These are phyloP conservation scores for Eucalyptus erythrocorys DNA, from an alignment of 345 rosid genomes.

Conservation along the genomic window DNA sequence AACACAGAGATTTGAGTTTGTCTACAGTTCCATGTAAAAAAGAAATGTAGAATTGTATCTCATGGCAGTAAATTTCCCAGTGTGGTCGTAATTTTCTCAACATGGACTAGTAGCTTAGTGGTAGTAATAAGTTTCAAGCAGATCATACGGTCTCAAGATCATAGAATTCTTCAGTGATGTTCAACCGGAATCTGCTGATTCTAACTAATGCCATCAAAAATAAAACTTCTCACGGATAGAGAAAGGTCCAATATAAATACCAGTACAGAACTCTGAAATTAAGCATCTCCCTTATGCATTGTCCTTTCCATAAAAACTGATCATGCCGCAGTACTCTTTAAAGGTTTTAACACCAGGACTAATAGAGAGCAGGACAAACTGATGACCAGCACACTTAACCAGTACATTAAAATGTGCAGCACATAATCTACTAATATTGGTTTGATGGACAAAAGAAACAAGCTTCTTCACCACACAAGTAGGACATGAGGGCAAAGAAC, in stretches of 20 bases:
- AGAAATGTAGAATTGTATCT: not conserved
- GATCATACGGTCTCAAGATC: not conserved
- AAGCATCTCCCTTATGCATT: not conserved
- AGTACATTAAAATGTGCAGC: not conserved
- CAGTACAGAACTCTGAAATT: not conserved
- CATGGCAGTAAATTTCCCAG: not conserved
- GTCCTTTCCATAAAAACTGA: not conserved
- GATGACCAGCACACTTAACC: not conserved
- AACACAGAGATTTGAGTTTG: not conserved
- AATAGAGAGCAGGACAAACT: not conserved
- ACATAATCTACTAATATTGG: not conserved
- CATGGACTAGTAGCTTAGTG: not conserved
- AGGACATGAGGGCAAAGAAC: not conserved
- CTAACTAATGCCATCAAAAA: not conserved
- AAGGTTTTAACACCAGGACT: not conserved
- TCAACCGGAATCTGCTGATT: not conserved
- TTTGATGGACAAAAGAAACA: not conserved
- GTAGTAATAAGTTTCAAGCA: not conserved
- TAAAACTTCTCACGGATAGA: not conserved
- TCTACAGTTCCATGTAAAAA: not conserved
- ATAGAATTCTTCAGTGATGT: not conserved
- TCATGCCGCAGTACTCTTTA: not conserved
- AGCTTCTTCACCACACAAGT: not conserved
- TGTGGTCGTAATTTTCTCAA: not conserved
- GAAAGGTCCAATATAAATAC: not conserved